Base-by-base conservation (phyloP, 2,329 filamentous ascomycete genomes). In the Colletotrichum phormii region DNA sequence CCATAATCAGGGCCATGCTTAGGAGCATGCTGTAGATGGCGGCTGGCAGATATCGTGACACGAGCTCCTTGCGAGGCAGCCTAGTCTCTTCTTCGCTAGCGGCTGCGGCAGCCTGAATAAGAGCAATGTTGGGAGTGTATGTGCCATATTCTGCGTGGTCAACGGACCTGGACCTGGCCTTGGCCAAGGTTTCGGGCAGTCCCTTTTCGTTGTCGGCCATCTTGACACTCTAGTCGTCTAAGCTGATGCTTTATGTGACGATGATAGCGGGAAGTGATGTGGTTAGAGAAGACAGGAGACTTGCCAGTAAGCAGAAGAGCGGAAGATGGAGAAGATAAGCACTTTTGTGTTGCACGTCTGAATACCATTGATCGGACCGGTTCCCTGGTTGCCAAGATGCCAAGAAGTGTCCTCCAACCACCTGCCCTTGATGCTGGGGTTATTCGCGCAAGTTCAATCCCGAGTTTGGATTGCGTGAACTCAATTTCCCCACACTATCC, bases 31-130 rank as follows among this genome's bases (percentile, higher is more conserved):
- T 79, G 67, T 75, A 82, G 5, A 75, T 55, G 2, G 75, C 77
- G 15, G 77, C 80, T 2, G 80, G 80, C 73, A 66, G 74, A 73
- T 82, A 81, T 7, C 76, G 76, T 3, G 29, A 66, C 58, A 82
- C 79, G 11, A 82, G 79, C 71, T 81, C 79, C 70, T 80, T 81
- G 35, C 76, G 77, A 22, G 79, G 74, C 15, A 81, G 72, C 1
- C 71, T 73, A 31, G 76, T 65, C 64, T 82, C 80, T 1, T 77
- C 78, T 26, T 81, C 79, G 53, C 75, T 78, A 62, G 75, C 67
- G 9, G 75, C 76, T n/a, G 79, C 77, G 51, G 80, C 80, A 26
- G 80, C 79, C 71, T 82, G 79, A 65, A 82, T 79, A 64, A 81
- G 80, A 15, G 80, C 78, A 33, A 76, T 74, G 54, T 81, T 68